These are phyloP conservation scores for Xanthoconium purpureum DNA, from an alignment of 768 basidiomycete species.

Conservation along the genomic window DNA sequence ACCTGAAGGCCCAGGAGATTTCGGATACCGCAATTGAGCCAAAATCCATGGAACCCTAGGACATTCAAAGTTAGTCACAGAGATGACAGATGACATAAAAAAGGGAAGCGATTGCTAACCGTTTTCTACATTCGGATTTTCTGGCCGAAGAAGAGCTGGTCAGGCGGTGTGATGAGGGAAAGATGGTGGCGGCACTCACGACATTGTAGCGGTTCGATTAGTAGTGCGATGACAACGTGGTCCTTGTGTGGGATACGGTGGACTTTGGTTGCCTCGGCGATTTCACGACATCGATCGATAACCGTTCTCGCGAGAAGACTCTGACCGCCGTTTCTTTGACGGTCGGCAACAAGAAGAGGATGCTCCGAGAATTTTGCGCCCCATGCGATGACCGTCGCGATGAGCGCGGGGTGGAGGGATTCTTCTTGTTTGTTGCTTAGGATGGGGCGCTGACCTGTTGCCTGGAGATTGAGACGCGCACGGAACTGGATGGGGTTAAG, in stretches of 20 bases:
- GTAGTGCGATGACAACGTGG: slow-evolving; percentile 75
- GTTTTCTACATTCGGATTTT: slow-evolving; percentile 68
- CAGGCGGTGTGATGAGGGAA: slow-evolving; percentile 2
- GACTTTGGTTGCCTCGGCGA: slow-evolving; percentile 84
- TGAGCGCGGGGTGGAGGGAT: slow-evolving; percentile 64
- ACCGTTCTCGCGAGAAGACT: slow-evolving; percentile 76
- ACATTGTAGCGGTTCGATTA: slow-evolving; percentile 83
- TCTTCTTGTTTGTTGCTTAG: slow-evolving; percentile 34
- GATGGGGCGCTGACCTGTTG: slow-evolving; percentile 23
- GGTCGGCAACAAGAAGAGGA: slow-evolving; percentile 75
- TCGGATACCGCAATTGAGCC: slow-evolving; percentile 75
- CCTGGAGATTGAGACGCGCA: slow-evolving; percentile 53
- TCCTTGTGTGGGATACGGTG: slow-evolving; percentile 77
- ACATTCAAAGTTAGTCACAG: slow-evolving; percentile 15
- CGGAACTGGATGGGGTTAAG: slow-evolving; percentile 84
- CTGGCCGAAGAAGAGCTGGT: slow-evolving; percentile 36
- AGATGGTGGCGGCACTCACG: slow-evolving; percentile 54
- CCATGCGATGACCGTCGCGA: slow-evolving; percentile 88
- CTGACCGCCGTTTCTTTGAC: slow-evolving; percentile 64
- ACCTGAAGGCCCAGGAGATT: slow-evolving; percentile 77
- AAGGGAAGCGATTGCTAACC: slow-evolving; percentile 42
- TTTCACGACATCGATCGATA: slow-evolving; percentile 77
- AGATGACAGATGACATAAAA: slow-evolving; percentile 14
- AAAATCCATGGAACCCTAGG: slow-evolving; percentile 80
- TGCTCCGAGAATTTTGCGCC: slow-evolving; percentile 94